Conservation (phyloP, 495 filamentous ascomycete species). For the Penicillium robsamsonii region DNA sequence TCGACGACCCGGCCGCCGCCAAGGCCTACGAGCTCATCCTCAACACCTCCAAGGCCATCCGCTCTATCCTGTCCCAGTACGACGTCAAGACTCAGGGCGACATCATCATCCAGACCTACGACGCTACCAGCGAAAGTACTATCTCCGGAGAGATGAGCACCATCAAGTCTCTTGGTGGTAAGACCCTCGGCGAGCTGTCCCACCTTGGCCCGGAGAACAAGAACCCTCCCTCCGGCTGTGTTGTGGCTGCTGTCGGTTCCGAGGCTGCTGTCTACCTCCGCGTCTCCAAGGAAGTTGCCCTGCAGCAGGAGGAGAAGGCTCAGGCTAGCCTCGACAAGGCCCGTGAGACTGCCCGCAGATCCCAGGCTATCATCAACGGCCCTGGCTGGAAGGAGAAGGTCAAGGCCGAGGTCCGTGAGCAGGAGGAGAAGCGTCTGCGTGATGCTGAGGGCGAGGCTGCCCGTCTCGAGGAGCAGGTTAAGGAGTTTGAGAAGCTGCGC, state of each 20-base stretch:
- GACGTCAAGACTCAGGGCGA: constrained; percentile 58
- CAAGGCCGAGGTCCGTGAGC: constrained; percentile 55
- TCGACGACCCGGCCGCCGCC: constrained; percentile 58
- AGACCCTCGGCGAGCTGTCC: constrained; percentile 54
- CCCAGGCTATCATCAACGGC: constrained; percentile 33
- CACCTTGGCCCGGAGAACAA: constrained; percentile 47
- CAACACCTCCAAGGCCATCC: constrained; percentile 54
- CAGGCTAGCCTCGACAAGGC: constrained; percentile 49
- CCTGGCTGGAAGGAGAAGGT: constrained; percentile 47
- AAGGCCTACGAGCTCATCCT: constrained; percentile 66
- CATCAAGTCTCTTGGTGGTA: constrained; percentile 65
- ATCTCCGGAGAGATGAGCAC: constrained; percentile 54
- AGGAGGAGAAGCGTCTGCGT: constrained; percentile 55
- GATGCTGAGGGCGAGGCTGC: constrained; percentile 57
- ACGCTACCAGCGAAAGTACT: constrained; percentile 53
- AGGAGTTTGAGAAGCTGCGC: constrained; percentile 49
- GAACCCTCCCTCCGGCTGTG: constrained; percentile 63
- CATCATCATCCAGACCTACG: constrained; percentile 60
- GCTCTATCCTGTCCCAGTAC: constrained; percentile 56
- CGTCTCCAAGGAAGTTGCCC: constrained; percentile 66
- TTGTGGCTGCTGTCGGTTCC: constrained; percentile 65
- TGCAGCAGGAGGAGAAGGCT: constrained; percentile 63
- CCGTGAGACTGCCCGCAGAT: constrained; percentile 34
- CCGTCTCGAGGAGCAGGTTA: constrained; percentile 54
- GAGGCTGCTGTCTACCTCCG: constrained; percentile 67